A percentile compares a stretch with the other conserved stretches of the same genome.
phyloP scores from a whole-genome alignment of 2,329 filamentous ascomycete species.

The Aspergillus versicolor region DNA sequence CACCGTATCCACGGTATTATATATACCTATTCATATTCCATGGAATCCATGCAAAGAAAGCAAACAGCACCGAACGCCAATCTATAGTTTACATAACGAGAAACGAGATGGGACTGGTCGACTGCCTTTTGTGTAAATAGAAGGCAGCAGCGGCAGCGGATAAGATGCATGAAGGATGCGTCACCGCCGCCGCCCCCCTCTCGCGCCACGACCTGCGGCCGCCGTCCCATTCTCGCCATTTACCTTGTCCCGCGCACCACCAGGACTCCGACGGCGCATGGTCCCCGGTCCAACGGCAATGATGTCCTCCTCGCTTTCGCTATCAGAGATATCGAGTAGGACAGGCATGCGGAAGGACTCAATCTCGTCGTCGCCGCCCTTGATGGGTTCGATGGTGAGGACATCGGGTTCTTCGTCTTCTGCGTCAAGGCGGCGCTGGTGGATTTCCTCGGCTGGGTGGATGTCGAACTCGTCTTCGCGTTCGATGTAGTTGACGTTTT shows the following conservation, averaged over 20 bases:
- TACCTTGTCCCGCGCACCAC: conserved; percentile 67
- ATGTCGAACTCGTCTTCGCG: conserved; percentile 98
- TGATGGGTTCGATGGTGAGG: conserved; percentile 69
- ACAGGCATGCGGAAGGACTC: conserved; percentile 87
- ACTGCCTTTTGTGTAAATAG: neutral
- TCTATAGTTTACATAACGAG: conserved; percentile 1
- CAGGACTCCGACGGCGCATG: conserved; percentile 81
- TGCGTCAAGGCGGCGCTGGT: conserved; percentile 81
- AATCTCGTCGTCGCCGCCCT: conserved; percentile 57
- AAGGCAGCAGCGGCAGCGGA: neutral
- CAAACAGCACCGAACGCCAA: neutral
- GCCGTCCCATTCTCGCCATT: conserved; percentile 37
- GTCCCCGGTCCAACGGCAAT: conserved; percentile 70
- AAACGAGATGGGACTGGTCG: neutral
- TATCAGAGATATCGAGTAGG: conserved; percentile 86
- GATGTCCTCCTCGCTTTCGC: conserved; percentile 90
- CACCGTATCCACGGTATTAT: neutral
- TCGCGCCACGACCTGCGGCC: conserved; percentile 21
- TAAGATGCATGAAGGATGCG: neutral
- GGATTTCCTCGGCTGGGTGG: conserved; percentile 89
- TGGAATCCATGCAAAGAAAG: neutral
- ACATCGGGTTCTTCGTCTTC: conserved; percentile 96
- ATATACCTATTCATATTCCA: neutral
- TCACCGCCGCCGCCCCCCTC: conserved; percentile 32
- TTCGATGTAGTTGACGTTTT: conserved; percentile 96